phyloP scores from a whole-genome alignment of 306 rosid genomes.

The Cyclanthera cordifolia region DNA sequence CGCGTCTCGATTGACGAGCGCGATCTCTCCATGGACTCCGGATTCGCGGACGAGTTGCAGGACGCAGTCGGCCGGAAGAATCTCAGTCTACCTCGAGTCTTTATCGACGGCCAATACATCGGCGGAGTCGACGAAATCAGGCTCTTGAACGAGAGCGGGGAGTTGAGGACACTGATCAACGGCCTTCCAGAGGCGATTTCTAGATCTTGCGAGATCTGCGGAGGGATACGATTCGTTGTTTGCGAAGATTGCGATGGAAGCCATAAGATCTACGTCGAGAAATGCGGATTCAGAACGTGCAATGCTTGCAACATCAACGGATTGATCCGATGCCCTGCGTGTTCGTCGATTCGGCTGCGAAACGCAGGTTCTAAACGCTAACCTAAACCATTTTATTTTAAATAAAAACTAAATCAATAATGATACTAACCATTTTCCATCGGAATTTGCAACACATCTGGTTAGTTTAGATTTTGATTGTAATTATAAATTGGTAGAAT shows the following conservation, averaged over 20 bases:
- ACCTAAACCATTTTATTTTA: neutral
- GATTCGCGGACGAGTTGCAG: constrained; percentile 43
- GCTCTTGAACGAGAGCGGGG: constrained; percentile 49
- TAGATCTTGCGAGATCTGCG: constrained; percentile 38
- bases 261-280: constrained; percentile 44
- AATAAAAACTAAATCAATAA: neutral
- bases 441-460: neutral
- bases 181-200: constrained; percentile 35
- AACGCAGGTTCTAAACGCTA: neutral
- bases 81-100: constrained; percentile 45
- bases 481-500: neutral
- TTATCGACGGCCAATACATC: constrained; percentile 42
- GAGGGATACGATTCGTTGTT: constrained; percentile 55
- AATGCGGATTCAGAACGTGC: constrained; percentile 44
- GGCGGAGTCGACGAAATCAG: constrained; percentile 66
- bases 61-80: constrained; percentile 27
- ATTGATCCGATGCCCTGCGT: constrained; percentile 49
- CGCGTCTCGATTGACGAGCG: constrained; percentile 62
- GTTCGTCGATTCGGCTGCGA: constrained; percentile 17
- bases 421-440: neutral
- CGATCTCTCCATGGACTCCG: constrained; percentile 59
- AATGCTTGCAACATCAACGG: constrained; percentile 51
- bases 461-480: neutral
- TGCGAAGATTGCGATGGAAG: constrained; percentile 72
- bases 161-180: constrained; percentile 38